phyloP scores from a whole-genome alignment of 2,329 filamentous ascomycete species.

The Calonectria hongkongensis region DNA sequence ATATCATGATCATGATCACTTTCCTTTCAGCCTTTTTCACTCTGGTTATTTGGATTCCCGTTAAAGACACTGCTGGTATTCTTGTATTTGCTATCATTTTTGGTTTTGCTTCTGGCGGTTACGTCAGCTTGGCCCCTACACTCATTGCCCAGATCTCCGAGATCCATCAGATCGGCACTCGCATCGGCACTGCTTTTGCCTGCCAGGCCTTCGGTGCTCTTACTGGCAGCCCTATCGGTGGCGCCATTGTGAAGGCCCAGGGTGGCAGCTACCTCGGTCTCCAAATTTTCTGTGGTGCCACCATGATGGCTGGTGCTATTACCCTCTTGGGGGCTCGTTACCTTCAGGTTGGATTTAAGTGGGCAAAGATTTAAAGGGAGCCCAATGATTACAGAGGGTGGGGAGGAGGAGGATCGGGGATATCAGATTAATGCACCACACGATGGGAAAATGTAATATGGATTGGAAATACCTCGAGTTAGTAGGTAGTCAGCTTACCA shows the following conservation, averaged over 20 bases:
- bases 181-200: conserved; percentile 79
- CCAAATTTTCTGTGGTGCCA: conserved; percentile 79
- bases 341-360: conserved; percentile 60
- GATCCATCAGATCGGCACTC: conserved; percentile 80
- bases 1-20: conserved; percentile 71
- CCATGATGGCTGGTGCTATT: conserved; percentile 60
- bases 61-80: conserved; percentile 71
- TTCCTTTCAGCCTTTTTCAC: conserved; percentile 67
- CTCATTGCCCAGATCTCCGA: conserved; percentile 83
- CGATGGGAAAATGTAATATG: conserved; percentile 23
- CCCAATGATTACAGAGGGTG: neutral
- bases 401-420: neutral
- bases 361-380: conserved; percentile 57
- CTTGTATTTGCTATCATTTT: conserved; percentile 81
- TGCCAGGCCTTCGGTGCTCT: conserved; percentile 78
- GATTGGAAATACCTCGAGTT: conserved; percentile 18
- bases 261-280: conserved; percentile 74
- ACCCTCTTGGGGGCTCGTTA: conserved; percentile 58
- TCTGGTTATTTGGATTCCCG: conserved; percentile 70
- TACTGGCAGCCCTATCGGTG: conserved; percentile 80
- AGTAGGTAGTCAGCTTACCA: conserved; percentile 4
- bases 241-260: conserved; percentile 73
- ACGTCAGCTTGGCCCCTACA: conserved; percentile 77
- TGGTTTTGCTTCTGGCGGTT: conserved; percentile 81
- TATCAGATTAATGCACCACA: conserved; percentile 13